Evolutionary conservation across 345 rosid genomes (phyloP).

Genomic region (Brassica nigra): DNA sequence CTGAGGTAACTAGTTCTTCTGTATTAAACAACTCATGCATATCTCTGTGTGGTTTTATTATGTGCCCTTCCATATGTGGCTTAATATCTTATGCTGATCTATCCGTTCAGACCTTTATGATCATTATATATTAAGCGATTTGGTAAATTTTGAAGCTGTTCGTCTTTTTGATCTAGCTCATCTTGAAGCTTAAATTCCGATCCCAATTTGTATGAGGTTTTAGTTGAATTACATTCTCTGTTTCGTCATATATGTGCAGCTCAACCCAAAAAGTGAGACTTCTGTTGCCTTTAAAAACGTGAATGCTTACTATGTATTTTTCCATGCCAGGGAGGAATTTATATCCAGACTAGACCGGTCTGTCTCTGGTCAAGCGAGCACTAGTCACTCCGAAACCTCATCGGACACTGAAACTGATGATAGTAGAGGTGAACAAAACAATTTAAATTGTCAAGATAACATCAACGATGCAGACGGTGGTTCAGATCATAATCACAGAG

Average conservation of each 20-base stretch:
- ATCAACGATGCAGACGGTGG: slow-evolving; percentile 42
- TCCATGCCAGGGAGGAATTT: slow-evolving; percentile 71
- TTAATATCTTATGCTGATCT: neutral
- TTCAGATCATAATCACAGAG: slow-evolving; percentile 45
- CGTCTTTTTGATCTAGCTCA: slow-evolving; percentile 14
- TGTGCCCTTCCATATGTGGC: neutral
- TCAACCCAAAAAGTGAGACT: neutral
- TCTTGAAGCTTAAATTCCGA: neutral
- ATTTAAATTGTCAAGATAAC: slow-evolving; percentile 39
- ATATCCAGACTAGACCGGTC: slow-evolving; percentile 72
- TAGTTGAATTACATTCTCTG: neutral
- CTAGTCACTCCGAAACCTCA: slow-evolving; percentile 59
- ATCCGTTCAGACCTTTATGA: slow-evolving; percentile 2
- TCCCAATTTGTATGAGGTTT: slow-evolving; percentile 6
- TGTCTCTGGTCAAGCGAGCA: slow-evolving; percentile 55
- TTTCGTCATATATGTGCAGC: neutral
- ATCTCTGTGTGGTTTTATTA: neutral
- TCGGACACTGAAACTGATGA: slow-evolving; percentile 54
- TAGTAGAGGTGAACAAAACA: slow-evolving; percentile 50
- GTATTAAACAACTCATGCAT: neutral
- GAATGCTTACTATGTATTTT: slow-evolving; percentile 9
- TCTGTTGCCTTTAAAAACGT: slow-evolving; percentile 10
- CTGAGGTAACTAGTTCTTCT: slow-evolving; percentile 58
- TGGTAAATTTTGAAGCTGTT: neutral
- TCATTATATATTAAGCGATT: neutral